Evolutionary conservation across 2,329 filamentous ascomycete genomes (phyloP), one percentile per base, ranked within the genome.

Genomic region (Penicillium fuscoglaucum): DNA sequence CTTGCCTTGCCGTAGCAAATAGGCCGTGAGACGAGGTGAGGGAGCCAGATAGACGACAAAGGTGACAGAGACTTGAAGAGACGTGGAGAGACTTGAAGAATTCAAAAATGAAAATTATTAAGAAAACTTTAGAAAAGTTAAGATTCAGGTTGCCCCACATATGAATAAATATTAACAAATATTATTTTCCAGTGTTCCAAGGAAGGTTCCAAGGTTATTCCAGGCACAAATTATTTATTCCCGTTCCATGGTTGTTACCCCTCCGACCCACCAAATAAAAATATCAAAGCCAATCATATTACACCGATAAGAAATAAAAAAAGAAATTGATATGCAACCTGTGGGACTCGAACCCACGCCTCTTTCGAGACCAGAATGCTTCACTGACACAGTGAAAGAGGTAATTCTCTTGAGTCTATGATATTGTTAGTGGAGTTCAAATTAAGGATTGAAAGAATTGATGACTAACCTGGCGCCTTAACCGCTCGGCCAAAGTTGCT

Each of bases 21-120:
- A 76, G 65, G 74, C 75, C 55, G 73, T 67, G 33, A 78, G 65
- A 51, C 76, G 74, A 52, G 72, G 65, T 58, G 76, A 77, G 47
- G 72, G 72, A 67, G 74, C 74, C 72, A 77, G 66, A 54, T 58
- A 55, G 58, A 45, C 44, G 54, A 48, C 53, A 24, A 47, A 21
- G 24, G 35, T 13, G 24, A 29, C 3, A 19, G 4, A 41, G 8
- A 13, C n/a, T 40, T 19, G 35, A 39, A n/a, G 10, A 37, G 9
- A 15, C 6, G 15, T 24, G 41, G 12, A 19, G 21, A 26, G 35
- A 26, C 10, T 37, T 6, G 26, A 8, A 29, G n/a, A 43, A 15
- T 26, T 19, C 7, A 24, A 29, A 24, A 31, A 41, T 13, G 21
- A 31, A 31, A 29, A 31, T 13, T 28, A 28, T 28, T 29, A 7